These are phyloP conservation scores for Claviceps sp. DNA, from an alignment of 2,329 filamentous ascomycete species.

Conservation along the genomic window DNA sequence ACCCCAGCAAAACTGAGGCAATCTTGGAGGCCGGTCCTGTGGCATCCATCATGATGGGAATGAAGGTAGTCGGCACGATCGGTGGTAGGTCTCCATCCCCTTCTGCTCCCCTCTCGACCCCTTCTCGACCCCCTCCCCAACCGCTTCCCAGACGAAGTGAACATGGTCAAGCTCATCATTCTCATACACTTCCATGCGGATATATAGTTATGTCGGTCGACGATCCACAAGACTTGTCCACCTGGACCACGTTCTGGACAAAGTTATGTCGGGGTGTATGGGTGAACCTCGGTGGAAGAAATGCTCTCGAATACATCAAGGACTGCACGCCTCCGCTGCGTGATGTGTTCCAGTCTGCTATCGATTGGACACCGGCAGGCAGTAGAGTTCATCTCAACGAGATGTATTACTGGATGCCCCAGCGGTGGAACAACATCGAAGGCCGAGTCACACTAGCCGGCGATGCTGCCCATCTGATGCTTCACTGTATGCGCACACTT, in stretches of 20 bases:
- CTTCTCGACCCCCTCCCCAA: not conserved
- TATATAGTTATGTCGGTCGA: conserved; percentile 10
- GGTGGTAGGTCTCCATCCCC: conserved; percentile 14
- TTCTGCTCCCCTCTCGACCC: not conserved
- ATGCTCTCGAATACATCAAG: conserved; percentile 20
- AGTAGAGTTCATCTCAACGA: conserved; percentile 19
- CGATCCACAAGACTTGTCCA: conserved; percentile 11
- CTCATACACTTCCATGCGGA: not conserved
- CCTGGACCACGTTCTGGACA: conserved; percentile 22
- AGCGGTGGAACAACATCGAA: conserved; percentile 16
- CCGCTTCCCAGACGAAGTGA: too few relatives aligned
- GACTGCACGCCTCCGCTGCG: conserved; percentile 13
- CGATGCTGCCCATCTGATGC: conserved; percentile 31
- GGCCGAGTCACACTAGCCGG: conserved; percentile 24
- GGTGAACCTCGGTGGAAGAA: conserved; percentile 18
- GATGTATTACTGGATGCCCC: conserved; percentile 24
- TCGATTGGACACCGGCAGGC: conserved; percentile 21
- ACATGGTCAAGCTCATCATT: not conserved
- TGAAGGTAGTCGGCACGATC: conserved; percentile 14
- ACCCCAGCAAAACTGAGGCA: conserved; percentile 13
- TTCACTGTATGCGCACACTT: conserved; percentile 18
- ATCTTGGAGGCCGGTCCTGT: conserved; percentile 19
- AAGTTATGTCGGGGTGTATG: conserved; percentile 20
- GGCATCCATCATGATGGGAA: conserved; percentile 16
- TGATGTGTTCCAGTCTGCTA: conserved; percentile 18